These are phyloP conservation scores for Phytophthora nicotianae DNA, from an alignment of 352 stramenopile species.

Conservation along the genomic window DNA sequence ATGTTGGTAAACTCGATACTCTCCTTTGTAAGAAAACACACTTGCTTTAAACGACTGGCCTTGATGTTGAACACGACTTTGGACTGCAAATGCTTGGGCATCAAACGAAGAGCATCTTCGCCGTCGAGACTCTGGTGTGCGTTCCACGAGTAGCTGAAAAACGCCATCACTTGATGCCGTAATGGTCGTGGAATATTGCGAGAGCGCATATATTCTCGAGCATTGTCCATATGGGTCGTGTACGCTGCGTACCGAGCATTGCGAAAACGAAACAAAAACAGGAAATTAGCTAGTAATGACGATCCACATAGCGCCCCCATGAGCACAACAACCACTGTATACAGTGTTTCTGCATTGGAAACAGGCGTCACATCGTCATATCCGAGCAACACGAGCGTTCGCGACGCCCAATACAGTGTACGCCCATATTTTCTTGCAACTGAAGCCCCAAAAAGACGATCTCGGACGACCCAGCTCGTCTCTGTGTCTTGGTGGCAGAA, in stretches of 20 bases:
- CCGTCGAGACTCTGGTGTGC: conserved; percentile 64
- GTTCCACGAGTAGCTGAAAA: conserved; percentile 69
- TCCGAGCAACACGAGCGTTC: conserved; percentile 64
- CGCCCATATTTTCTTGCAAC: conserved; percentile 55
- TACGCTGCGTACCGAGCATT: conserved; percentile 57
- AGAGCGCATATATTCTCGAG: conserved; percentile 70
- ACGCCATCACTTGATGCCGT: conserved; percentile 55
- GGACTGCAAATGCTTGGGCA: conserved; percentile 66
- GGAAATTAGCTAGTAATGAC: conserved; percentile 62
- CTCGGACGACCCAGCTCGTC: conserved; percentile 66
- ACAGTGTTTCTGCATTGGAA: conserved; percentile 57
- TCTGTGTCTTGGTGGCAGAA: conserved; percentile 43
- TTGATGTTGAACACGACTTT: conserved; percentile 69
- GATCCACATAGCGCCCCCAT: conserved; percentile 59
- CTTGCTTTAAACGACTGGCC: conserved; percentile 64
- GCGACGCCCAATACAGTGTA: conserved; percentile 59
- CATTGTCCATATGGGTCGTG: conserved; percentile 66
- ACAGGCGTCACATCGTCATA: conserved; percentile 78
- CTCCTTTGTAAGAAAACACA: conserved; percentile 72
- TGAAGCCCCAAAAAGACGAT: conserved; percentile 50
- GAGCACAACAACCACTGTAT: conserved; percentile 49
- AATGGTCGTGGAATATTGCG: conserved; percentile 58
- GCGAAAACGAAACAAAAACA: conserved; percentile 73
- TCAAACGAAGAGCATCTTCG: conserved; percentile 52
- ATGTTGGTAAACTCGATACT: conserved; percentile 73